phyloP scores from a whole-genome alignment of 2,329 filamentous ascomycete genomes.

The Neonectria punicea region DNA sequence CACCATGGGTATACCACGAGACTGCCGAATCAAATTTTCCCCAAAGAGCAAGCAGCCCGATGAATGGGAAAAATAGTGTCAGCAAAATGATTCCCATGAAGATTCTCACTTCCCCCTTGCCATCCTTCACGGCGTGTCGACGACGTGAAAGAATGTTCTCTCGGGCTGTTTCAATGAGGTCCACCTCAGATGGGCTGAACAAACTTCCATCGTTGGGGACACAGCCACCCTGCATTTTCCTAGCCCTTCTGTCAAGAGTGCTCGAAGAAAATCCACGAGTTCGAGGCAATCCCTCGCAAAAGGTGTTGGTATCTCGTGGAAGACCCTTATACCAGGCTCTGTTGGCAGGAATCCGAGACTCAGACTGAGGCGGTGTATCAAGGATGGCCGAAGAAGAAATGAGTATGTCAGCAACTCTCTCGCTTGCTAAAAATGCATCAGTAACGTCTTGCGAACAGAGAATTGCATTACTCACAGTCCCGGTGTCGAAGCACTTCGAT shows the following conservation, averaged over 20 bases:
- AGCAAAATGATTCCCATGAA: constrained; percentile 53
- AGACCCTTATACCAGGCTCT: constrained; percentile 28
- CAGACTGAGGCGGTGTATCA: constrained; percentile 28
- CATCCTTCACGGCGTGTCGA: constrained; percentile 40
- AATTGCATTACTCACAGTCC: constrained; percentile 32
- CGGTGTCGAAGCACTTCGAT: constrained; percentile 22
- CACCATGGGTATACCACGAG: constrained; percentile 60
- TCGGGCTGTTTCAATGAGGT: constrained; percentile 46
- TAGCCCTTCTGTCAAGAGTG: constrained; percentile 28
- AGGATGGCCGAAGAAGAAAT: constrained; percentile 42
- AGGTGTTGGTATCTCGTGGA: constrained; percentile 17
- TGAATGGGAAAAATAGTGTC: constrained; percentile 58
- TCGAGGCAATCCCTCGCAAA: constrained; percentile 28
- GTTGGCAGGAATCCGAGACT: constrained; percentile 14
- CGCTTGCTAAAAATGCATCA: constrained; percentile 31
- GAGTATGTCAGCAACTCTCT: constrained; percentile 36
- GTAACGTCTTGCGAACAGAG: neutral
- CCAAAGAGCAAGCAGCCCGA: constrained; percentile 56
- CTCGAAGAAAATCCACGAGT: constrained; percentile 41
- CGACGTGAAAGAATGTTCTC: constrained; percentile 46
- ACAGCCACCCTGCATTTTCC: constrained; percentile 15
- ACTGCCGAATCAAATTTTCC: constrained; percentile 58
- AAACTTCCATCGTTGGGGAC: constrained; percentile 30
- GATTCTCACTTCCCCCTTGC: constrained; percentile 47
- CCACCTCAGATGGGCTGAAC: constrained; percentile 44